phyloP scores from a whole-genome alignment of 2,329 filamentous ascomycete species.

The Penicillium sp. region DNA sequence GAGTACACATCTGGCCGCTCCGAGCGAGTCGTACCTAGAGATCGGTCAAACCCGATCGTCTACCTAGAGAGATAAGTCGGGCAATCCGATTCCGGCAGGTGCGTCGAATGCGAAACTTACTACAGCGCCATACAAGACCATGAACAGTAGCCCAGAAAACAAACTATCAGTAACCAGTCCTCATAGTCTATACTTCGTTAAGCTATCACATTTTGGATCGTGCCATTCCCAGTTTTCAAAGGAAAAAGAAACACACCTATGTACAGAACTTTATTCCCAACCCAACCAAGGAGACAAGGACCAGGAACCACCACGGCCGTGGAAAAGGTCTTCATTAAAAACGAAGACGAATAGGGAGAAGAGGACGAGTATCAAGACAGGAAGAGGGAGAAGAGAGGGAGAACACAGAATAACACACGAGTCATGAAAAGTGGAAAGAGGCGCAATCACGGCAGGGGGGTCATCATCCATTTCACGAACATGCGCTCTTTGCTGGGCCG shows the following conservation, averaged over 20 bases:
- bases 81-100: no score
- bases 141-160: neutral
- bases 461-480: conserved; percentile 25
- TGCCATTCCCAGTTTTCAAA: neutral
- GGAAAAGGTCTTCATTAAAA: conserved; percentile 24
- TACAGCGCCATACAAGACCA: neutral
- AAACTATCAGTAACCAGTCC: neutral
- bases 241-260: conserved; percentile 11
- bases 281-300: neutral
- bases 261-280: conserved; percentile 13
- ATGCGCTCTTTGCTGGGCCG: neutral
- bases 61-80: no score
- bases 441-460: neutral
- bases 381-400: neutral
- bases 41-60: no score
- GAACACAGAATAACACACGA: conserved; percentile 19
- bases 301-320: conserved; percentile 12
- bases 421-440: conserved; percentile 20
- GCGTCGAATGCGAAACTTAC: no score
- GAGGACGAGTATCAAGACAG: neutral
- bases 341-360: neutral
- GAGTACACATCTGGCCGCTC: no score
- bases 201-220: conserved; percentile 16
- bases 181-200: conserved; percentile 14
- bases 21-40: no score